Evolutionary conservation across 768 basidiomycete genomes (phyloP), one percentile per base, ranked within the genome.

Genomic region (Mycena albidolilacea): DNA sequence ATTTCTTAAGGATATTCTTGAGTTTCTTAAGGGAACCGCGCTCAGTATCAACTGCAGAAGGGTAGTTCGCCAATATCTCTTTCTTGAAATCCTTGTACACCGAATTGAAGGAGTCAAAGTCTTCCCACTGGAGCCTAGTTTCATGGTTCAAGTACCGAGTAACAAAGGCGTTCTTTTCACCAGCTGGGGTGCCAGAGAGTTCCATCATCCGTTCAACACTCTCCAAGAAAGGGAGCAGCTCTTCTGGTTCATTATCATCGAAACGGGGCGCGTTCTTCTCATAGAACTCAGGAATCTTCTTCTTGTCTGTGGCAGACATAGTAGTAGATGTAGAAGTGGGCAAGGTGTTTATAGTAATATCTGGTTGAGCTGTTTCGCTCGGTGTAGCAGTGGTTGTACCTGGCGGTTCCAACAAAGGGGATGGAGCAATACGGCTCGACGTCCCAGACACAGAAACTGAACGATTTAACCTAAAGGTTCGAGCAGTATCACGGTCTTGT

Each of bases 11-110:
- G 0, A 30, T 43, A 19, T 67, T 67, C 19, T 9, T 14, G 7
- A 67, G 55, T 38, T 59, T 67, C 15, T 35, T n/a, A 0, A 67
- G 3, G 1, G 66, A 46, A 11, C 66, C 65, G 1, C 52, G 37
- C 12, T 57, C 52, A 12, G 14, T 38, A 1, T 30, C 39, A 5
- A 19, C 17, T 6, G 59, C 67, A 1, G 19, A 39, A 0, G 67
- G 67, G 15, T 69, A 69, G 30, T 61, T 69, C 35, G 37, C 67
- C 3, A 69, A 38, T 15, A 69, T 59, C 21, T 69, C 67, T 9
- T 48, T 54, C 57, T 69, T 69, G 50, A 69, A 69, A 3, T 69
- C 37, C 9, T 59, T 48, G 15, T 69, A 69, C 14, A 3, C 3
- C 17, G 39, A 14, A 0, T 7, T 50, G 44, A 37, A 69, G 15